Percentiles rank a stretch among this genome's conserved stretches.
These are phyloP conservation scores for Fistulifera pelliculosa DNA, from an alignment of 108 stramenopile genomes.

Conservation along the genomic window DNA sequence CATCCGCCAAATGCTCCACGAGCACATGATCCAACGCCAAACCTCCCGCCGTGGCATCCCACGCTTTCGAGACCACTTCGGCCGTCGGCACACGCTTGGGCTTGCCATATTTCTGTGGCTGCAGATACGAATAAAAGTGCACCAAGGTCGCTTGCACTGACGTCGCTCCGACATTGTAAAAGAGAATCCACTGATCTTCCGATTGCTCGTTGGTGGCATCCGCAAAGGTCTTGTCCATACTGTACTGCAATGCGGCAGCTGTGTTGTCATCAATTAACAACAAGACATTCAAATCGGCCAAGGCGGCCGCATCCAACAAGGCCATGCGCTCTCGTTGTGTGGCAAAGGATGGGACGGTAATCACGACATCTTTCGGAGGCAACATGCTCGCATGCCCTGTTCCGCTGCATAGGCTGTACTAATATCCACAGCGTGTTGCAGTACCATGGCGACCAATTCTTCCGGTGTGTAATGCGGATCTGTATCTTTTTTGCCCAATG, in stretches of 20 bases:
- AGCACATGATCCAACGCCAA: slow-evolving; percentile 78
- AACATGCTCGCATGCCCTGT: slow-evolving; percentile 24
- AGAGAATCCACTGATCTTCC: slow-evolving; percentile 63
- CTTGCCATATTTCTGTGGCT: slow-evolving; percentile 67
- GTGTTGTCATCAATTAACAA: slow-evolving; percentile 95
- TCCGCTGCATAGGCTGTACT: slow-evolving; percentile 75
- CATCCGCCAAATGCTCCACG: slow-evolving; percentile 87
- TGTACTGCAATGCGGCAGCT: slow-evolving; percentile 95
- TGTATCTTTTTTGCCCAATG: slow-evolving; percentile 41
- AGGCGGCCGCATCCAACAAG: slow-evolving; percentile 86
- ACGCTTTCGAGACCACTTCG: slow-evolving; percentile 88
- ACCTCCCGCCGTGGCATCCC: slow-evolving; percentile 93
- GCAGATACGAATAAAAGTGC: slow-evolving; percentile 55
- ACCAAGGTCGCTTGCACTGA: slow-evolving; percentile 84
- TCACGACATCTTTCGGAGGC: slow-evolving; percentile 71
- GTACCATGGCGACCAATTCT: slow-evolving; percentile 95
- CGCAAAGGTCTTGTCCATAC: slow-evolving; percentile 88
- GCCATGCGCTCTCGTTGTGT: slow-evolving; percentile 93
- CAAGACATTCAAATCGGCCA: slow-evolving; percentile 94
- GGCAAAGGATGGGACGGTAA: slow-evolving; percentile 94
- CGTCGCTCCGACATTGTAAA: slow-evolving; percentile 97
- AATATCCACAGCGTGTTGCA: slow-evolving; percentile 89
- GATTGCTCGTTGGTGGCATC: slow-evolving; percentile 20
- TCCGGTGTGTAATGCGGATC: slow-evolving; percentile 79
- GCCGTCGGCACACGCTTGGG: slow-evolving; percentile 86